Evolutionary conservation across 768 basidiomycete genomes (phyloP).

Genomic region (Auriculariales sp.): DNA sequence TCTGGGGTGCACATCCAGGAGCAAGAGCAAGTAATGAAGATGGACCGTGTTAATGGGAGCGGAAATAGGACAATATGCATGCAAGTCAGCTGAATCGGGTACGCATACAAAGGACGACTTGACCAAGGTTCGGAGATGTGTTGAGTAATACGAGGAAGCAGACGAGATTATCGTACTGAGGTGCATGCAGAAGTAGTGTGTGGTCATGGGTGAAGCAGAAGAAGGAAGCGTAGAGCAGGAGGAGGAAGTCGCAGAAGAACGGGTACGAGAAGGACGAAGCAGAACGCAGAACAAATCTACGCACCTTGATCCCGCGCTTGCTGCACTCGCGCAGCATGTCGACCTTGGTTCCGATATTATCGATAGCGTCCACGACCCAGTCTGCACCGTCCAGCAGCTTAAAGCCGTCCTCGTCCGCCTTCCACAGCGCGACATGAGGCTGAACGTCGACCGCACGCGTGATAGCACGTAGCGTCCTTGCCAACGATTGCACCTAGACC

Average conservation of each 20-base stretch:
- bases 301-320: slow-evolving; percentile 60
- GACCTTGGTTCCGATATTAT: slow-evolving; percentile 94
- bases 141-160: too few relatives aligned
- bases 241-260: neutral
- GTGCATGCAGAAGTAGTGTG: neutral
- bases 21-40: neutral
- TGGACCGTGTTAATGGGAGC: too few relatives aligned
- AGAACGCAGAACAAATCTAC: slow-evolving; percentile 3
- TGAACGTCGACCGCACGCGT: slow-evolving; percentile 86
- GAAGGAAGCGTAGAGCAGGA: neutral
- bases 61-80: too few relatives aligned
- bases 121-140: too few relatives aligned
- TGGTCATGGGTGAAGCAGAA: neutral
- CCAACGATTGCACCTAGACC: too few relatives aligned
- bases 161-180: too few relatives aligned
- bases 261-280: neutral
- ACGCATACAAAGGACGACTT: too few relatives aligned
- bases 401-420: slow-evolving; percentile 53
- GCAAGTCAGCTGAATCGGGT: too few relatives aligned
- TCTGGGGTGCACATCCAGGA: too few relatives aligned
- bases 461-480: too few relatives aligned
- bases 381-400: slow-evolving; percentile 67
- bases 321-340: slow-evolving; percentile 85
- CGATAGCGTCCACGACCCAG: slow-evolving; percentile 98
- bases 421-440: slow-evolving; percentile 70